A percentile compares a stretch with the other conserved stretches of the same genome.
Conservation (phyloP, 441 rosid species). For the Dalechampia spathulata region DNA sequence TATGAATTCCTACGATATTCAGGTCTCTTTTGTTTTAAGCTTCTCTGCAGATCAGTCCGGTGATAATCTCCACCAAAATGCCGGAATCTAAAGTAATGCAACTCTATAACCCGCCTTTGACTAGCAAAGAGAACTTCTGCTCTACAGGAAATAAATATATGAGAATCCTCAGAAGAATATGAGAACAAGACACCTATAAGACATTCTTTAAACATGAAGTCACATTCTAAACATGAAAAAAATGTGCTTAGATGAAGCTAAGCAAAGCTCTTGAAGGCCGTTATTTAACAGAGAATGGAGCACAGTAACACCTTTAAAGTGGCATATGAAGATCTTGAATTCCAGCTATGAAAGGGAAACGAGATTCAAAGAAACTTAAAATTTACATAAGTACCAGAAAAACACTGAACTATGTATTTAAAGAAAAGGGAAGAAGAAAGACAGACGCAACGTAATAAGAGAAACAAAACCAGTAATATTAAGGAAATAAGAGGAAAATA, state of each 20-base stretch:
- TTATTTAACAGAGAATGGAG: constrained; percentile 8
- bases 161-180: not conserved
- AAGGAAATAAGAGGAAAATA: constrained; percentile 11
- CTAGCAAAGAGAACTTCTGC: not conserved
- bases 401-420: constrained; percentile 1
- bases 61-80: constrained; percentile 19
- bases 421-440: not conserved
- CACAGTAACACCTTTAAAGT: constrained; percentile 5
- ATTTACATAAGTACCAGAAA: not conserved
- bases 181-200: not conserved
- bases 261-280: constrained; percentile 12
- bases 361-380: constrained; percentile 10
- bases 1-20: constrained; percentile 10
- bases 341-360: not conserved
- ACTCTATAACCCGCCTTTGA: constrained; percentile 8
- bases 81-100: constrained; percentile 9
- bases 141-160: constrained; percentile 2
- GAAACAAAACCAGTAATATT: constrained; percentile 6
- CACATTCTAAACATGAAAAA: constrained; percentile 13
- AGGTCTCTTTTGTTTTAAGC: not conserved
- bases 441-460: constrained; percentile 4
- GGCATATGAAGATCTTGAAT: constrained; percentile 9
- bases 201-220: not conserved
- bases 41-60: constrained; percentile 4
- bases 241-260: constrained; percentile 9